phyloP scores from a whole-genome alignment of 345 rosid genomes.

The Eucalyptus paniculata region DNA sequence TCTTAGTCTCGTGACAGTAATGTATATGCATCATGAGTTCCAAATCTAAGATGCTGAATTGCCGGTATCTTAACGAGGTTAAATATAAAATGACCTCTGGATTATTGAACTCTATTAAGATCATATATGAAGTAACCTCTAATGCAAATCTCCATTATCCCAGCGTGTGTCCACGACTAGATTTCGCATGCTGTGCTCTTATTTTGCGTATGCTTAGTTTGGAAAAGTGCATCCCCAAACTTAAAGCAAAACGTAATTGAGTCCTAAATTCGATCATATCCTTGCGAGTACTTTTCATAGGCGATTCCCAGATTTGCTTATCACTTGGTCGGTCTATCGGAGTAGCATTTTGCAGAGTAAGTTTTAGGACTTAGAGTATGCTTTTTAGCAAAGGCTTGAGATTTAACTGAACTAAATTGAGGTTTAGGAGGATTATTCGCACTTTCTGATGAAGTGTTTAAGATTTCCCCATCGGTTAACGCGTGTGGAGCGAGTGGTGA shows the following conservation, averaged over 20 bases:
- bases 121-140: background rate
- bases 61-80: background rate
- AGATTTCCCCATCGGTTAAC: background rate
- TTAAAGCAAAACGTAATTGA: background rate
- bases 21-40: background rate
- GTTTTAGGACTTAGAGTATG: background rate
- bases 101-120: background rate
- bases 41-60: background rate
- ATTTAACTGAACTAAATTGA: background rate
- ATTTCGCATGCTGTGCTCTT: background rate
- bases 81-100: background rate
- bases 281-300: background rate
- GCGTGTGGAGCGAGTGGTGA: background rate
- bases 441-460: background rate
- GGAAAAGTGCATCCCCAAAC: background rate
- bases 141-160: background rate
- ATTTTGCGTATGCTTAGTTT: background rate
- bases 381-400: background rate
- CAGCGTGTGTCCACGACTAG: background rate
- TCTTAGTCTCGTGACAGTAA: background rate
- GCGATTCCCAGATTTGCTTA: background rate
- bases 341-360: background rate
- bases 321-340: fast-evolving
- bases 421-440: background rate
- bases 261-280: background rate